Evolutionary conservation across 257 asterid species (phyloP), one percentile per base, ranked within the genome.

Genomic region (Catharanthus roseus): DNA sequence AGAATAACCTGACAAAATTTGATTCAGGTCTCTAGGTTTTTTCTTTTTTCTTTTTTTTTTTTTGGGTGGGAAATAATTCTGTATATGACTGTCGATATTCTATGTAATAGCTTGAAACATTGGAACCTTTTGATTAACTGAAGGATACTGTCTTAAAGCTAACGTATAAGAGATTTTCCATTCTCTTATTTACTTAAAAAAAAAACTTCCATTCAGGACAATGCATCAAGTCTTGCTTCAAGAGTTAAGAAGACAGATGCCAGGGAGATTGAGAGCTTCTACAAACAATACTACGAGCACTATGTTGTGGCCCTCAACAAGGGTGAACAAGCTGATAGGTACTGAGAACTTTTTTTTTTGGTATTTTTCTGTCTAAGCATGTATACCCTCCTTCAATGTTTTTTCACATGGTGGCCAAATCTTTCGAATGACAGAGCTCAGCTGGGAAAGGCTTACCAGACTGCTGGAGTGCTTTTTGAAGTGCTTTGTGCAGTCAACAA

Each of bases 311-410:
- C 96, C 68, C 99, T 95, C 77, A 89, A 86, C 95, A 88, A 88
- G 84, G 96, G 96, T 75, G 96, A 91, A 69, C 92, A 89, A 83
- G 97, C 95, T 65, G 99, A 95, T 69, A 91, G 99, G 99, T 93
- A 65, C 63, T 29, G 28, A 3, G 19, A 72, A 18, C 44, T 45
- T 36, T 51, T 63, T 62, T 51, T 63, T 62, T 31, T 34, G 55
- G 47, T 21, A 39, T 42, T 8, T 45, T 69, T 60, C 21, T 60
- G 55, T 54, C 23, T 33, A 23, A 4, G 62, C 58, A 24, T 10
- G 31, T 21, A 51, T 39, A 6, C 21, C 63, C 0, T 18, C 24
- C 53, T 31, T 62, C 21, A 38, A 12, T 65, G 62, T 57, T 23
- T 24, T 34, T 69, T 18, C 4, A 10, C 51, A 5, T 47, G 7